A percentile compares a stretch with the other conserved stretches of the same genome.
phyloP scores from a whole-genome alignment of 1,284 basidiomycete genomes.

The Mycena sp. region DNA sequence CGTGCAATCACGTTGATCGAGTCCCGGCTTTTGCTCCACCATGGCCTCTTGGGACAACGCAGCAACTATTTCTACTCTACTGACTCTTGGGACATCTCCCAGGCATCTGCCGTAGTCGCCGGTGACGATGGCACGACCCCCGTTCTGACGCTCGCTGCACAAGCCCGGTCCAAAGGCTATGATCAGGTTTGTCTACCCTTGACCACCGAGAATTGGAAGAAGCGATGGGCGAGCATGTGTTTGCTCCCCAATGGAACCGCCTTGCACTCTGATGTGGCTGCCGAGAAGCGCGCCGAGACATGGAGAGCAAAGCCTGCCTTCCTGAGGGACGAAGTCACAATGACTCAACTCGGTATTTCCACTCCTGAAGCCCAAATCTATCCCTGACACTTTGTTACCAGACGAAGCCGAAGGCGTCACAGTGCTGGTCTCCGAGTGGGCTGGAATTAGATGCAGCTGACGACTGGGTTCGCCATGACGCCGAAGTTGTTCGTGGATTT shows the following conservation, averaged over 20 bases:
- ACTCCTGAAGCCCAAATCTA: conserved; percentile 9
- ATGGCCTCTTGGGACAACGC: conserved; percentile 32
- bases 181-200: conserved; percentile 83
- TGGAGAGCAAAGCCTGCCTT: conserved; percentile 91
- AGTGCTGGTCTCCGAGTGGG: conserved; percentile 90
- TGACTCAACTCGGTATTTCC: conserved; percentile 82
- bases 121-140: conserved; percentile 47
- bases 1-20: background rate
- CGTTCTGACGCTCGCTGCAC: conserved; percentile 57
- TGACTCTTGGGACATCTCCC: conserved; percentile 51
- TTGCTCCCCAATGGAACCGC: conserved; percentile 55
- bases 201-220: conserved; percentile 88
- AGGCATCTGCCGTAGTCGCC: conserved; percentile 20
- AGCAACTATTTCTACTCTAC: conserved; percentile 46
- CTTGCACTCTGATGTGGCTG: conserved; percentile 53
- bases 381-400: conserved; percentile 40
- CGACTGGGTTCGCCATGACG: conserved; percentile 95
- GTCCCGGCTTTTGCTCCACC: too few species aligned
- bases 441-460: conserved; percentile 93
- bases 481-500: conserved; percentile 80
- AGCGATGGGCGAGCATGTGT: conserved; percentile 92
- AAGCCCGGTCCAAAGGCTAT: conserved; percentile 67
- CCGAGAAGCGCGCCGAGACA: conserved; percentile 82
- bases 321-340: conserved; percentile 86
- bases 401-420: conserved; percentile 88